Conservation (phyloP, 495 filamentous ascomycete species). For the Daldinia caldariorum region DNA sequence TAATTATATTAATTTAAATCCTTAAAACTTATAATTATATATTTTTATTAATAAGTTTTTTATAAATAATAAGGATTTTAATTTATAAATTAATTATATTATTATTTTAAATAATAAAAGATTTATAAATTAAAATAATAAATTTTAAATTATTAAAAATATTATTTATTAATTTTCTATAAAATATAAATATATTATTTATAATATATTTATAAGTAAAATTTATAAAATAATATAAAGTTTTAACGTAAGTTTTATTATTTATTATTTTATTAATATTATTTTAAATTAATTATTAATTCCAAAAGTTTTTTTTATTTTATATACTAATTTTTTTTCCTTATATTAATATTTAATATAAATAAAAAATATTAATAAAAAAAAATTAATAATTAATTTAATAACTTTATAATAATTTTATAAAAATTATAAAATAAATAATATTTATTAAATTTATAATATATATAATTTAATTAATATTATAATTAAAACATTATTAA, state of each 20-base stretch:
- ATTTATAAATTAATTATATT: not conserved
- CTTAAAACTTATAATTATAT: too few relatives aligned
- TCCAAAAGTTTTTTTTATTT: not conserved
- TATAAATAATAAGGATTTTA: too few relatives aligned
- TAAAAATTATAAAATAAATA: not conserved
- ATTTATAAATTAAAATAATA: not conserved
- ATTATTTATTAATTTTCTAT: too few relatives aligned
- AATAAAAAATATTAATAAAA: not conserved
- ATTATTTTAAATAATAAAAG: not conserved
- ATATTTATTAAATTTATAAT: not conserved
- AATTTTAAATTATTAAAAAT: not conserved
- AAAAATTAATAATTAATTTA: not conserved
- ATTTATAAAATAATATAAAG: too few relatives aligned
- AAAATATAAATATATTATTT: too few relatives aligned
- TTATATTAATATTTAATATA: conserved; percentile 9
- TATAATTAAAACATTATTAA: not conserved
- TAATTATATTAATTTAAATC: too few relatives aligned
- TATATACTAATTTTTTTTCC: not conserved
- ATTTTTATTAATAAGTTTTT: not conserved
- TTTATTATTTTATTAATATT: not conserved
- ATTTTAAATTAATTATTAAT: not conserved
- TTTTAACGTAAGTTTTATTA: too few relatives aligned
- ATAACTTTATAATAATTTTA: not conserved
- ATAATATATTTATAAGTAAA: too few relatives aligned
- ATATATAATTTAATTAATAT: not conserved